phyloP scores from a whole-genome alignment of 441 rosid genomes.

The Hura crepitans region DNA sequence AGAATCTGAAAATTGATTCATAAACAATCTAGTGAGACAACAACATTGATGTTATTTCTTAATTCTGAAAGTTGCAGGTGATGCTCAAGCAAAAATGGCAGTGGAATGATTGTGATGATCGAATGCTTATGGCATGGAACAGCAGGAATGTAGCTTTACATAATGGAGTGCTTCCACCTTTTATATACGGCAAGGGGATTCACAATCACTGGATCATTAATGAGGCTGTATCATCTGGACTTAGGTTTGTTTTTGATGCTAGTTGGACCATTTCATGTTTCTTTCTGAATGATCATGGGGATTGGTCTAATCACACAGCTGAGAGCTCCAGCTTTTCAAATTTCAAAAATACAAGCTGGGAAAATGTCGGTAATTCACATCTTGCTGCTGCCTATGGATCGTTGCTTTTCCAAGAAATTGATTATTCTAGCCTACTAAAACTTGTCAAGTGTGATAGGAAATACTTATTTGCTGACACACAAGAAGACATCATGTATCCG shows the following conservation, averaged over 20 bases:
- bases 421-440: slow-evolving; percentile 43
- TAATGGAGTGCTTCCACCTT: slow-evolving; percentile 80
- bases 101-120: slow-evolving; percentile 43
- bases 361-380: slow-evolving; percentile 61
- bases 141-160: slow-evolving; percentile 49
- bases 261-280: slow-evolving; percentile 59
- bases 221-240: slow-evolving; percentile 57
- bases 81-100: slow-evolving; percentile 33
- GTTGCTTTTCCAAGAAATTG: slow-evolving; percentile 40
- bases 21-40: slow-evolving; percentile 9
- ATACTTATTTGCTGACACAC: slow-evolving; percentile 39
- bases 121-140: slow-evolving; percentile 80
- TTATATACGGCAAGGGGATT: slow-evolving; percentile 65
- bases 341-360: slow-evolving; percentile 58
- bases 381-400: slow-evolving; percentile 68
- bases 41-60: slow-evolving; percentile 34
- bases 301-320: slow-evolving; percentile 23
- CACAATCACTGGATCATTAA: slow-evolving; percentile 64
- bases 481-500: slow-evolving; percentile 29
- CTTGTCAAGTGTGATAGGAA: slow-evolving; percentile 53
- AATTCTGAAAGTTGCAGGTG: slow-evolving; percentile 64
- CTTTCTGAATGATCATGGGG: slow-evolving; percentile 30
- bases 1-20: slow-evolving; percentile 24
- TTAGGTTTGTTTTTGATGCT: slow-evolving; percentile 79
- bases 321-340: slow-evolving; percentile 24